phyloP scores from a whole-genome alignment of 2,329 filamentous ascomycete genomes.

The Scolecobasidium constrictum region DNA sequence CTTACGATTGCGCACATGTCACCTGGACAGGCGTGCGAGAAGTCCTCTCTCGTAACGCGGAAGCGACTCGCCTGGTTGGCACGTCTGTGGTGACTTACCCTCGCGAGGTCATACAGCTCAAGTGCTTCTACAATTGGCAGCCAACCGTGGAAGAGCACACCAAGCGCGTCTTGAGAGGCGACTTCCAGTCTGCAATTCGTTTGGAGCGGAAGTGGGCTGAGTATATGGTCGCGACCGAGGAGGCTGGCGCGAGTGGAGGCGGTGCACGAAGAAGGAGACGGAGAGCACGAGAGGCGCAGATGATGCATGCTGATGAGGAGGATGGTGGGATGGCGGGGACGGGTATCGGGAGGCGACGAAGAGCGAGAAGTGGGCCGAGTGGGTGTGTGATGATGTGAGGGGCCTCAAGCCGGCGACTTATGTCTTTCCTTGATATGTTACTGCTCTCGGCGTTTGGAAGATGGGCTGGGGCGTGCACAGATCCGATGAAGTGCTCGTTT shows the following conservation, averaged over 20 bases:
- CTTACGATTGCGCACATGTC: constrained; percentile 85
- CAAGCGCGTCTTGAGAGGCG: constrained; percentile 69
- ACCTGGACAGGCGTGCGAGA: constrained; percentile 89
- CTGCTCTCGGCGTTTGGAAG: too few species aligned
- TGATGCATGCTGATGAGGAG: constrained; percentile 71
- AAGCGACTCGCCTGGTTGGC: constrained; percentile 44
- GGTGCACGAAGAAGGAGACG: constrained; percentile 60
- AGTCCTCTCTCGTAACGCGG: constrained; percentile 74
- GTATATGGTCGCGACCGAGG: constrained; percentile 86
- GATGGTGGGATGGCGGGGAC: constrained; percentile 42
- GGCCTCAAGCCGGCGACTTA: too few species aligned
- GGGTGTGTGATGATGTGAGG: constrained; percentile 9
- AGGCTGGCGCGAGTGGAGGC: constrained; percentile 59
- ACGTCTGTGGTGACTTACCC: constrained; percentile 43
- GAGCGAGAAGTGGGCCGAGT: constrained; percentile 36
- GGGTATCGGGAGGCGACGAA: constrained; percentile 29
- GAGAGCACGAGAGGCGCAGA: constrained; percentile 69
- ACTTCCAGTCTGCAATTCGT: constrained; percentile 62
- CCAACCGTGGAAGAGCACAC: constrained; percentile 90
- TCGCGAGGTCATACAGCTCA: constrained; percentile 70
- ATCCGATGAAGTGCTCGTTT: too few species aligned
- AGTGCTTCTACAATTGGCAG: constrained; percentile 93
- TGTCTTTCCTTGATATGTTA: too few species aligned
- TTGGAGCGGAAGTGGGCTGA: constrained; percentile 87
- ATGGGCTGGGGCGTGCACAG: too few species aligned